Evolutionary conservation across 441 rosid species (phyloP).

Genomic region (Jatropha multifida): DNA sequence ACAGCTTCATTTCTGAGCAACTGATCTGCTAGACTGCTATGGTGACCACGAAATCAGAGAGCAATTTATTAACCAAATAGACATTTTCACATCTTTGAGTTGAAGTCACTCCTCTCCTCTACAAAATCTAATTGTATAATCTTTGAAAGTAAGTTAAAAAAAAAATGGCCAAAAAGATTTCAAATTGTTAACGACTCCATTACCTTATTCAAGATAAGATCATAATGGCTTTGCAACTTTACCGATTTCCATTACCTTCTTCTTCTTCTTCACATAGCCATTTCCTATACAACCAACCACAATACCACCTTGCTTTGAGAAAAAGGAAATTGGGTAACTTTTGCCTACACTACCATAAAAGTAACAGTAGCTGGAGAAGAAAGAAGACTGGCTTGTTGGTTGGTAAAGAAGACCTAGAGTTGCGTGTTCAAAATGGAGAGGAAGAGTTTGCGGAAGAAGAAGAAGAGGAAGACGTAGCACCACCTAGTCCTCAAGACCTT

Average conservation of each 20-base stretch:
- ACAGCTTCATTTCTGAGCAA: too few species aligned
- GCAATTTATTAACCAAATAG: too few species aligned
- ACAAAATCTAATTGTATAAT: too few species aligned
- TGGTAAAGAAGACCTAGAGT: conserved; percentile 55
- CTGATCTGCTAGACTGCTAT: too few species aligned
- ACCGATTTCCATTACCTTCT: background rate
- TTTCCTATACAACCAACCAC: background rate
- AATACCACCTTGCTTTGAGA: background rate
- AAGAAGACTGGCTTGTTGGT: conserved; percentile 29
- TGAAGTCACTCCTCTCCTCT: too few species aligned
- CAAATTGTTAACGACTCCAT: too few species aligned
- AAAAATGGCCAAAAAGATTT: too few species aligned
- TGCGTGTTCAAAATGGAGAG: conserved; percentile 34
- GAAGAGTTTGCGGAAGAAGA: conserved; percentile 29
- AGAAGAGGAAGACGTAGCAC: conserved; percentile 30
- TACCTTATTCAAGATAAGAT: background rate
- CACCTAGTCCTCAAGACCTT: conserved; percentile 54
- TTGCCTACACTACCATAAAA: background rate
- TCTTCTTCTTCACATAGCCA: conserved; percentile 3
- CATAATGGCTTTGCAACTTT: conserved; percentile 14
- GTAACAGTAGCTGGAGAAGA: conserved; percentile 16
- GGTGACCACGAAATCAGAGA: too few species aligned
- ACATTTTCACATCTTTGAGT: too few species aligned
- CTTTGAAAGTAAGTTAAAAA: too few species aligned
- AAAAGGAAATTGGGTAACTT: background rate